Evolutionary conservation across 2,329 filamentous ascomycete species (phyloP), one percentile per base, ranked within the genome.

Genomic region (Leptographium radiaticola): DNA sequence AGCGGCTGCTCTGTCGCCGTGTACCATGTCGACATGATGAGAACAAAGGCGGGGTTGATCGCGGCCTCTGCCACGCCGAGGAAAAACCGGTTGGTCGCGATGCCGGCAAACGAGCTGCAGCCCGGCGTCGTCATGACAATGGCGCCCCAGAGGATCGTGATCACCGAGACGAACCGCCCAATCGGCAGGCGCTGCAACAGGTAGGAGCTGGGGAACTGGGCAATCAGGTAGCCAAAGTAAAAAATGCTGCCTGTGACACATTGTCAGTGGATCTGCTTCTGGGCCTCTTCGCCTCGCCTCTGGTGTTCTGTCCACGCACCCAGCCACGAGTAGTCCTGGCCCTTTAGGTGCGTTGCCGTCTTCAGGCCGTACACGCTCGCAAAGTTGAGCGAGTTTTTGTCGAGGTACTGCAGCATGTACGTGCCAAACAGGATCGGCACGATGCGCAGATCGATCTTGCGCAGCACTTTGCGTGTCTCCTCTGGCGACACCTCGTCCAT

Each of bases 371-470:
- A 58, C 18, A 55, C 56, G 50, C 56, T 58, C 5, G 56, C 52
- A 53, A 58, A 58, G 50, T 58, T 58, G 44, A 58, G 55, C 18
- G 53, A 31, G 6, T 54, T 55, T 25, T 82, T 83, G 63, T 83
- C 79, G 69, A 82, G 77, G 55, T 81, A 82, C 60, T 80, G 79
- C 57, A 82, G 62, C 66, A 75, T 75, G 60, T 82, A 82, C 0
- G 75, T 80, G 45, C 75, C 59, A 56, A 81, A 81, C 9, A 82
- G 64, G 9, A 82, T 64, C 0, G 79, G 76, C 8, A 83, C 73
- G 12, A 83, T 65, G 16, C 68, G 67, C 58, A 65, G 65, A 61
- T 83, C 80, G 54, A 83, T 80, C 63, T 81, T 81, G 39, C 71
- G 67, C 52, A 81, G 54, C 6, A 80, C 70, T 8, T 62, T 65